Conservation (phyloP, 768 basidiomycete species). For the Tylopilus rubrobrunneus region DNA sequence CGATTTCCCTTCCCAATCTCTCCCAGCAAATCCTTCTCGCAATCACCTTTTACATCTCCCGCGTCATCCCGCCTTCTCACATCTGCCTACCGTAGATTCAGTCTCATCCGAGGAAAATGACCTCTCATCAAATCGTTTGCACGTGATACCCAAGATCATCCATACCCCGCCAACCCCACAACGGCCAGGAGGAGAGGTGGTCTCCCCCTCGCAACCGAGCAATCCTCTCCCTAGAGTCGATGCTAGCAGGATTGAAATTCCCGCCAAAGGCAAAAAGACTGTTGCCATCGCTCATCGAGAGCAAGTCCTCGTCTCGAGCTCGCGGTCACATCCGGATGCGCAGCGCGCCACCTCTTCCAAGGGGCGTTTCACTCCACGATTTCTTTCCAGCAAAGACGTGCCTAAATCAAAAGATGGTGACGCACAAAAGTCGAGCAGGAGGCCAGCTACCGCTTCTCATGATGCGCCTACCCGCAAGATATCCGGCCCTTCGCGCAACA, state of each 20-base stretch:
- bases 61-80: conserved; percentile 3
- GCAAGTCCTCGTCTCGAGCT: conserved; percentile 24
- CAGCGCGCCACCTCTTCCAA: conserved; percentile 8
- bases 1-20: conserved; percentile 20
- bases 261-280: conserved; percentile 9
- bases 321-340: conserved; percentile 14
- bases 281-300: conserved; percentile 22
- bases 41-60: conserved; percentile 9
- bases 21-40: conserved; percentile 18
- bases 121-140: conserved; percentile 22
- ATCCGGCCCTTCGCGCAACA: conserved; percentile 22
- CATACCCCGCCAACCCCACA: conserved; percentile 38
- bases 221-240: conserved; percentile 8
- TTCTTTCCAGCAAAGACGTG: conserved; percentile 27
- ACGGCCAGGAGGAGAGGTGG: conserved; percentile 18
- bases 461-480: conserved; percentile 8
- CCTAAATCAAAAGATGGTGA: conserved; percentile 17
- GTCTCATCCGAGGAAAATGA: conserved; percentile 23
- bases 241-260: conserved; percentile 5
- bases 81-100: conserved; percentile 28
- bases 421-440: conserved; percentile 27
- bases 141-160: conserved; percentile 30
- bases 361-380: conserved; percentile 30
- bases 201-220: conserved; percentile 2
- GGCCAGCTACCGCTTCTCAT: conserved; percentile 7